Percentiles rank a stretch among this genome's conserved stretches.
phyloP scores from a whole-genome alignment of 1,139 yeast species.

The Kodamaea fungicola region DNA sequence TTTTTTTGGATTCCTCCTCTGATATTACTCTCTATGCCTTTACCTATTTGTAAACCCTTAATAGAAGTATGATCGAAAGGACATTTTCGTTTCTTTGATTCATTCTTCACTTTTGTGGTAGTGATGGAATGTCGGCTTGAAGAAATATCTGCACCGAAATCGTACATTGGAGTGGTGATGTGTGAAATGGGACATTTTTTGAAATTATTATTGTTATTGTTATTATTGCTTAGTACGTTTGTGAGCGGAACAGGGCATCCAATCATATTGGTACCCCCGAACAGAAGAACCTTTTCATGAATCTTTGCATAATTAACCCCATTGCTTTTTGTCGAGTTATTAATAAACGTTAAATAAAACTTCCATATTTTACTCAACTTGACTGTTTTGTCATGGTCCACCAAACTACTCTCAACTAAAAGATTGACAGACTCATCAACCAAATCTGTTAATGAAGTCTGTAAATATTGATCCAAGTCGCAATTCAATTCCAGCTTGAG shows the following conservation, averaged over 20 bases:
- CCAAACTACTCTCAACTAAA: constrained; percentile 13
- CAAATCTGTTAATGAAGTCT: constrained; percentile 16
- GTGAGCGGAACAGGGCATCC: constrained; percentile 14
- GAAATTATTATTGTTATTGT: constrained; percentile 5
- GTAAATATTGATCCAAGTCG: constrained; percentile 14
- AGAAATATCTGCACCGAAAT: background rate
- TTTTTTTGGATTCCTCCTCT: constrained; percentile 8
- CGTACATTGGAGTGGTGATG: constrained; percentile 23
- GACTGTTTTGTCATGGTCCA: constrained; percentile 20
- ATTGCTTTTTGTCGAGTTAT: constrained; percentile 27
- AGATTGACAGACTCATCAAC: constrained; percentile 20
- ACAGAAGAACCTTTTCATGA: constrained; percentile 33
- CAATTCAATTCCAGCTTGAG: constrained; percentile 9
- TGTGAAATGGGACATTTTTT: constrained; percentile 31
- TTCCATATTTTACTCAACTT: constrained; percentile 38
- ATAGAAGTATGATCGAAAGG: constrained; percentile 31
- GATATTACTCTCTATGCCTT: constrained; percentile 28
- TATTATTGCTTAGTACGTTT: too few relatives aligned
- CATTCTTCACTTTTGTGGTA: background rate
- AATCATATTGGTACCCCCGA: constrained; percentile 12
- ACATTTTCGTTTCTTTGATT: constrained; percentile 22
- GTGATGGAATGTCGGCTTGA: background rate
- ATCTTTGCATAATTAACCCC: constrained; percentile 31
- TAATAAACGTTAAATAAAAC: constrained; percentile 37
- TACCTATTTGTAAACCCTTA: constrained; percentile 13